These are phyloP conservation scores for Parietaria judaica DNA, from an alignment of 306 rosid species.

Conservation along the genomic window DNA sequence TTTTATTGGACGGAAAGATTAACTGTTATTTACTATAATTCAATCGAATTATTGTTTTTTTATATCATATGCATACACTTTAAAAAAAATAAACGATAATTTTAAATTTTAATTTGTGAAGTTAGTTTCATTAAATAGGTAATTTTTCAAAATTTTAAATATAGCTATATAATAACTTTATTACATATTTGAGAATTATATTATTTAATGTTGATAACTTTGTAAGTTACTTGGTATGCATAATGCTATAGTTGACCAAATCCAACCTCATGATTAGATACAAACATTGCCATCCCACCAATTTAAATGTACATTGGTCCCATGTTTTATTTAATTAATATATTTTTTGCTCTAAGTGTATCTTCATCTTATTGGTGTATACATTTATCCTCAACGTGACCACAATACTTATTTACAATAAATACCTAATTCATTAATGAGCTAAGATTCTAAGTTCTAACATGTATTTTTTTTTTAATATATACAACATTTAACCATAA, in stretches of 20 bases:
- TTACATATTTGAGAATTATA: background rate
- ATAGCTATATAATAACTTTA: too few relatives aligned
- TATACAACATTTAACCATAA: too few relatives aligned
- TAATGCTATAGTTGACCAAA: conserved; percentile 5
- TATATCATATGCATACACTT: too few relatives aligned
- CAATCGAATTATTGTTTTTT: too few relatives aligned
- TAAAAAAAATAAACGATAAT: too few relatives aligned
- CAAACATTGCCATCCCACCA: background rate
- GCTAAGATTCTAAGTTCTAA: background rate
- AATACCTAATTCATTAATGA: background rate
- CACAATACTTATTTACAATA: background rate
- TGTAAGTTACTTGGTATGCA: background rate
- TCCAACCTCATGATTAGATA: background rate
- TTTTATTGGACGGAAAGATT: too few relatives aligned
- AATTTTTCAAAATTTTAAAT: too few relatives aligned
- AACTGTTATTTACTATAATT: too few relatives aligned
- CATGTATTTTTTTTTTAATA: too few relatives aligned
- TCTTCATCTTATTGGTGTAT: background rate
- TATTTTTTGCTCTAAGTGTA: too few relatives aligned
- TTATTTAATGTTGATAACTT: background rate
- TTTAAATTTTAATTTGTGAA: too few relatives aligned
- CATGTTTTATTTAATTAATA: background rate
- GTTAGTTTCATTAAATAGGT: too few relatives aligned
- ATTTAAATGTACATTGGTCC: background rate
- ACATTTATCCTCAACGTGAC: conserved; percentile 4